Evolutionary conservation across 805 yeast genomes (phyloP), one percentile per base, ranked within the genome.

Genomic region (Yamadazyma paraphyllophila): DNA sequence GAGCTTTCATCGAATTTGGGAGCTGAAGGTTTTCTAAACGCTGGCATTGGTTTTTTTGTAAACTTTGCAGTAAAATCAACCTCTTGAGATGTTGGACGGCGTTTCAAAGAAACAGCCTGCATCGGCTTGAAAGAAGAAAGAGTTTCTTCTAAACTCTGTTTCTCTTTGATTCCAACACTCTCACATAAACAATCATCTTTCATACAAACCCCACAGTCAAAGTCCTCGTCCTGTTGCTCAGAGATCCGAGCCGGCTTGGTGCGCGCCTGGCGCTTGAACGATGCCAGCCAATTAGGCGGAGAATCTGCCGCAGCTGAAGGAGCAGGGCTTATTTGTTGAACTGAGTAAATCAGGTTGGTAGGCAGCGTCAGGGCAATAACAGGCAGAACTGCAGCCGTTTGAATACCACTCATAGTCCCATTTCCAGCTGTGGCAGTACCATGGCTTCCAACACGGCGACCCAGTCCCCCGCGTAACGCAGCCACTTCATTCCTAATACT

Each of bases 111-210:
- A 1, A 85, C 92, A 0, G 92, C 87, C 12, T 81, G 76, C 74
- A 76, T 70, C 7, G 91, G 88, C 46, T 73, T 71, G 52, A 83
- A 76, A 13, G 66, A 56, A 2, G 66, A 62, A 35, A 77, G 52
- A n/a, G 67, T 54, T 27, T 65, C 67, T 48, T 69, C 67, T 33
- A 56, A 58, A 11, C 11, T 27, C 2, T n/a, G 24, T n/a, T 33
- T 29, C 33, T 56, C 59, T 45, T 69, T 73, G 41, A 77, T 55
- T 2, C 82, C 82, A 8, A 66, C 75, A 31, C 62, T 61, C 49
- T 76, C 89, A 60, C 91, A 85, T 11, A 84, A 61, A 58, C 91
- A 85, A 46, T 76, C 82, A 41, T 83, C 89, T 58, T 82, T 82
- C 35, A 69, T 61, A 59, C 91, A 85, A n/a, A 81, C 78, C 2